Base-by-base conservation (phyloP, 73 alveolate genomes). In the Uronychia binucleata region DNA sequence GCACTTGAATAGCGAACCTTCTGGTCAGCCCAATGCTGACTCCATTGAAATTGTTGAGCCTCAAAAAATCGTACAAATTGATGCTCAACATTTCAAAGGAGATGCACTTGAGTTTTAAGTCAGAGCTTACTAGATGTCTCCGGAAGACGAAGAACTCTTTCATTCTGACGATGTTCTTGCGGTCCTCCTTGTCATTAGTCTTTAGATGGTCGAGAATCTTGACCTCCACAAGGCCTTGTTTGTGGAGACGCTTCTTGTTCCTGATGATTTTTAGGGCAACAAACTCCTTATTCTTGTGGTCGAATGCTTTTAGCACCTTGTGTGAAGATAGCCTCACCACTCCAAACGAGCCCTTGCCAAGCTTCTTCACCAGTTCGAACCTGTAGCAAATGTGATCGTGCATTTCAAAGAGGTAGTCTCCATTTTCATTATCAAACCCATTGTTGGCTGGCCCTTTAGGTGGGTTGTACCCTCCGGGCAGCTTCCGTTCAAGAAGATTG, bases 1-100 rank as follows among this genome's bases (percentile, higher is more conserved):
- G 87, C 14, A 96, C 90, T 85, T 96, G 94, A 74, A 83, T 90
- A 26, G 99, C 95, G 80, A 94, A 93, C 81, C 96, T 92, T 91
- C 95, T 90, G 28, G 94, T 96, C 46, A 88, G 89, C 28, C 89
- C 77, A 28, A 92, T 33, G 31, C 94, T 87, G 25, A 94, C 82
- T 8, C 99, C 99, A 75, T 87, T 59, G 86, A 92, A 86, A 33
- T 86, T 78, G 1, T 60, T 67, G n/a, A 28, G 80, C 31, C 76
- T 79, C 1, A 86, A 31, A 59, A 86, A 86, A 8, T 86, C 92
- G 33, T 79, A 86, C 0, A 86, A 74, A 79, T 86, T 86, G 30
- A 86, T 79, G 57, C 83, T 60, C 28, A 82, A 78, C 57, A 67
- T 27, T 32, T 82, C 89, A 89, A 95, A 95, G 34, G 94, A 95